Evolutionary conservation across 192 early-diverging fungal species (phyloP), one percentile per base, ranked within the genome.

Genomic region (Gonapodya sp.): DNA sequence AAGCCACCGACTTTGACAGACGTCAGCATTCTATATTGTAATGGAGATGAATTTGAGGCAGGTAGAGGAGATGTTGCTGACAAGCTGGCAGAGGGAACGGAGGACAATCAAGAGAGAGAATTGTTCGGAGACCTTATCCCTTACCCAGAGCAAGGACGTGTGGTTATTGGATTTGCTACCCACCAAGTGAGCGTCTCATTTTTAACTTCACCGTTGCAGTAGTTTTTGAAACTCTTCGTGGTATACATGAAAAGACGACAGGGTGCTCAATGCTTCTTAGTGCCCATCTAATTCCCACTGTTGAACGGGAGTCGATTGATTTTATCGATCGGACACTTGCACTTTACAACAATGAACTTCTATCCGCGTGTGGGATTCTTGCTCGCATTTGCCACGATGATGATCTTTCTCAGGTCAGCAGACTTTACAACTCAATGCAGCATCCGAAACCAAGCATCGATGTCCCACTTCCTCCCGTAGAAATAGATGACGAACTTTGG

Each of bases 81-180:
- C 36, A 90, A 89, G 24, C 92, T 92, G 0, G 33, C 35, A 31
- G 64, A 79, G 1, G 80, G 75, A 34, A 30, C 64, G 31, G 33
- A 31, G 30, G 32, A 30, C 34, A 35, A 31, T 31, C 31, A 34
- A 34, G 87, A 86, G 64, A 86, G 84, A 64, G 77, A 83, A 31
- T 89, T 96, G 18, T 96, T 96, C 82, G 86, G 88, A 36, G 92
- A 93, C 73, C 82, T 96, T 1, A 84, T 96, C 1, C 92, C 93
- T 0, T 89, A 86, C 35, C 85, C 86, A 0, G 86, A 93, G 34
- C 96, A 97, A 83, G 96, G 96, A 1, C 86, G 90, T 18, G 89
- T 96, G 14, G 95, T 95, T 81, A 97, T 97, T 73, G 95, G 96
- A 0, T 94, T 96, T 80, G 94, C 94, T 0, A 97, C 96, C 0